Conservation (phyloP, 2,329 filamentous ascomycete genomes). For the Pestalotiopsis sp. region DNA sequence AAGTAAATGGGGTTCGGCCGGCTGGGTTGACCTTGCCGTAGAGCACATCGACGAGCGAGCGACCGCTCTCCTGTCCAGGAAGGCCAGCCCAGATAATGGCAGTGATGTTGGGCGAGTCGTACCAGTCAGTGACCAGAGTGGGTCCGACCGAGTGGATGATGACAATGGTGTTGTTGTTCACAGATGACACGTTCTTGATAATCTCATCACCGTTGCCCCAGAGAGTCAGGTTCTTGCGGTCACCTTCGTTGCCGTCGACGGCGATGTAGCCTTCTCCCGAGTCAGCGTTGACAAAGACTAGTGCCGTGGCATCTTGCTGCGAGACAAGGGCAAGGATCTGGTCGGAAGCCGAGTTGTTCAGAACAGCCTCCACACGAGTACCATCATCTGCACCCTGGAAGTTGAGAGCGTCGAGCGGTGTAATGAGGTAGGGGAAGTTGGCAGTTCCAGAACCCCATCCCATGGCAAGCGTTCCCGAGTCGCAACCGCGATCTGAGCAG, state of each 20-base stretch:
- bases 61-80: constrained; percentile 82
- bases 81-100: constrained; percentile 82
- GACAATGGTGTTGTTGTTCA: constrained; percentile 87
- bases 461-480: constrained; percentile 67
- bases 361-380: constrained; percentile 63
- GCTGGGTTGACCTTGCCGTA: constrained; percentile 79
- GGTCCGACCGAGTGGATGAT: constrained; percentile 85
- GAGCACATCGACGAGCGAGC: constrained; percentile 77
- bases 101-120: constrained; percentile 75
- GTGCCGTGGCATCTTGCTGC: constrained; percentile 65
- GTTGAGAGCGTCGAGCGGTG: constrained; percentile 70
- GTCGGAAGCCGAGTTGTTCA: constrained; percentile 63
- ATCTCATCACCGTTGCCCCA: constrained; percentile 82
- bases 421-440: constrained; percentile 74
- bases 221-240: constrained; percentile 88
- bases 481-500: constrained; percentile 67
- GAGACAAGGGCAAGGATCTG: constrained; percentile 61
- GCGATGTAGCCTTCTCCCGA: constrained; percentile 85
- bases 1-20: constrained; percentile 78
- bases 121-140: constrained; percentile 74
- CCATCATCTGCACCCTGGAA: constrained; percentile 60
- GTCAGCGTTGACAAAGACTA: constrained; percentile 89
- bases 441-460: constrained; percentile 77
- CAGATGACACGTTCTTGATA: constrained; percentile 75
- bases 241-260: constrained; percentile 81